phyloP scores from a whole-genome alignment of 2,329 filamentous ascomycete species.

The Ambrosiella xylebori region DNA sequence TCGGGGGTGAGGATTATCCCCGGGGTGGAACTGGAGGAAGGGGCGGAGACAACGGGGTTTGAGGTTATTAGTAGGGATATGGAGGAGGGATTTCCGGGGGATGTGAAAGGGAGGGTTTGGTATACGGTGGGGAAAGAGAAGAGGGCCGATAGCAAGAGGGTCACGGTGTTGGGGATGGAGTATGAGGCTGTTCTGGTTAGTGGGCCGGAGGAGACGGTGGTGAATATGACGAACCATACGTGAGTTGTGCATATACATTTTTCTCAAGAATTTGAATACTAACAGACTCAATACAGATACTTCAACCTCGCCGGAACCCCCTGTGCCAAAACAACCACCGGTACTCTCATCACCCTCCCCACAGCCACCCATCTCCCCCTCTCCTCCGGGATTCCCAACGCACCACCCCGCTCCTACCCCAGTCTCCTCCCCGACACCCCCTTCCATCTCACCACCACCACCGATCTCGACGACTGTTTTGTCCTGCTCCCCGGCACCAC shows the following conservation, averaged over 20 bases:
- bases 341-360: constrained; percentile 56
- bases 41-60: constrained; percentile 42
- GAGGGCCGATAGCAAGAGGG: constrained; percentile 37
- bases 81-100: constrained; percentile 81
- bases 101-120: constrained; percentile 57
- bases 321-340: constrained; percentile 44
- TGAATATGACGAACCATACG: constrained; percentile 93
- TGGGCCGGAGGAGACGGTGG: constrained; percentile 69
- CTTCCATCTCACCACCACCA: constrained; percentile 54
- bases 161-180: constrained; percentile 64
- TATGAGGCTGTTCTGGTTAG: constrained; percentile 73
- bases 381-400: constrained; percentile 45
- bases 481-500: constrained; percentile 41
- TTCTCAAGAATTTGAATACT: not conserved
- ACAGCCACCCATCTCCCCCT: constrained; percentile 43
- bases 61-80: constrained; percentile 48
- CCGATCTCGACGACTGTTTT: constrained; percentile 84
- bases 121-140: constrained; percentile 61
- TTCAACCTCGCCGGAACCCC: constrained; percentile 53
- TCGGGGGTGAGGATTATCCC: constrained; percentile 32
- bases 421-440: constrained; percentile 45
- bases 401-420: constrained; percentile 45
- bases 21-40: constrained; percentile 43
- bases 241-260: not conserved
- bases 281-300: constrained; percentile 24